Evolutionary conservation across 306 rosid genomes (phyloP).

Genomic region (Clitoria ternatea): DNA sequence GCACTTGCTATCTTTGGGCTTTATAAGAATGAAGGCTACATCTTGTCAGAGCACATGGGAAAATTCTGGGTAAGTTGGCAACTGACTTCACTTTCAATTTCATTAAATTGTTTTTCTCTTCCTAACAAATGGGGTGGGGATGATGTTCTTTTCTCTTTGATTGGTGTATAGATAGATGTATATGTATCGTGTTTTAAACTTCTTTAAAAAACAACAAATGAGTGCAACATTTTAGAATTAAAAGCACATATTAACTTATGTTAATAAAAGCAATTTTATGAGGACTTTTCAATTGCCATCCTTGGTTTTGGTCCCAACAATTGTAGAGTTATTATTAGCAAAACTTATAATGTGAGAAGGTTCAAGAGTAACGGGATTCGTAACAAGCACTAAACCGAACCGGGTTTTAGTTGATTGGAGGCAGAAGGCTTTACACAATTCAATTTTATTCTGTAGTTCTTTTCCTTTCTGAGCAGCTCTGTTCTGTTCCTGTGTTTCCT

Average conservation of each 20-base stretch:
- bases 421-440: background rate
- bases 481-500: background rate
- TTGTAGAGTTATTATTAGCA: background rate
- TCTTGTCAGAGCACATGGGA: slow-evolving; percentile 66
- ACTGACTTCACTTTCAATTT: background rate
- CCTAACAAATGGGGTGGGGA: background rate
- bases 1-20: slow-evolving; percentile 62
- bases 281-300: background rate
- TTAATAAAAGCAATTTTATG: background rate
- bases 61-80: slow-evolving; percentile 71
- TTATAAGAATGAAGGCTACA: slow-evolving; percentile 71
- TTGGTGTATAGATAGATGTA: background rate
- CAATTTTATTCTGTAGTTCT: background rate
- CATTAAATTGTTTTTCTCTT: background rate
- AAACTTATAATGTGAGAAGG: background rate
- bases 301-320: background rate
- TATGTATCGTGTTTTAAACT: background rate
- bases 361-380: background rate
- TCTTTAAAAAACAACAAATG: background rate
- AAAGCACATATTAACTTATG: background rate
- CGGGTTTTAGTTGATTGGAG: background rate
- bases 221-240: background rate
- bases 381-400: background rate
- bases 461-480: background rate
- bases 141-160: background rate